These are phyloP conservation scores for Curvularia hawaiiensis DNA, from an alignment of 2,329 filamentous ascomycete species.

Conservation along the genomic window DNA sequence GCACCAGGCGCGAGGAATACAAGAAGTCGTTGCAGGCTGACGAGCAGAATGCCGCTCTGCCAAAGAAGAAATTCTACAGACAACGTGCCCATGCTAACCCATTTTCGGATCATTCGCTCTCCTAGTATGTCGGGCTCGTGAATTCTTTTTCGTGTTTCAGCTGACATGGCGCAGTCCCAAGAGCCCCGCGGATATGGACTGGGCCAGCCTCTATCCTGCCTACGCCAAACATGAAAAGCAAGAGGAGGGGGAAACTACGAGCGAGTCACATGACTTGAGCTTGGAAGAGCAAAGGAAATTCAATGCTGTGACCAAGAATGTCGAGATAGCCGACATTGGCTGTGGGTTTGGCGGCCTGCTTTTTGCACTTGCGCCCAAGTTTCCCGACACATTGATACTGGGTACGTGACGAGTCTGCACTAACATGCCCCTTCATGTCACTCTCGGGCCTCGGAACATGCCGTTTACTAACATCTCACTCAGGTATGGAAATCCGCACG, in stretches of 20 bases:
- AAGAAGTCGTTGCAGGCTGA: constrained; percentile 43
- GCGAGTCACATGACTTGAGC: constrained; percentile 26
- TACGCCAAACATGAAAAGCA: constrained; percentile 53
- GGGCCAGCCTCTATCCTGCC: constrained; percentile 81
- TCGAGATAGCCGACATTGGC: constrained; percentile 95
- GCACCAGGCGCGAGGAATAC: constrained; percentile 56
- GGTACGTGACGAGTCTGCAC: constrained; percentile 58
- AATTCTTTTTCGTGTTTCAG: not conserved
- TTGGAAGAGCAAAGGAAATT: constrained; percentile 19
- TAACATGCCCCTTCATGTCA: not conserved
- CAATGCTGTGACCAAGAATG: constrained; percentile 63
- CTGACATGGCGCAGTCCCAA: constrained; percentile 65
- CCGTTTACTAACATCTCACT: not conserved
- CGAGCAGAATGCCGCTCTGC: constrained; percentile 64
- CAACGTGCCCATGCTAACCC: constrained; percentile 97
- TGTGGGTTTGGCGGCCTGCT: constrained; percentile 94
- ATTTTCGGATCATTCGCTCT: constrained; percentile 90
- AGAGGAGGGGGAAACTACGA: constrained; percentile 24
- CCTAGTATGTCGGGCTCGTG: constrained; percentile 66
- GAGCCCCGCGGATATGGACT: constrained; percentile 85
- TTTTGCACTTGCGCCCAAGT: constrained; percentile 78
- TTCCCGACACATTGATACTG: constrained; percentile 82
- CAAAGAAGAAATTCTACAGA: constrained; percentile 94
- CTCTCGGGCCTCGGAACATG: not conserved
- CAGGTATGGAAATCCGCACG: constrained; percentile 88